Conservation (phyloP, 257 asterid genomes). For the Phtheirospermum japonicum region DNA sequence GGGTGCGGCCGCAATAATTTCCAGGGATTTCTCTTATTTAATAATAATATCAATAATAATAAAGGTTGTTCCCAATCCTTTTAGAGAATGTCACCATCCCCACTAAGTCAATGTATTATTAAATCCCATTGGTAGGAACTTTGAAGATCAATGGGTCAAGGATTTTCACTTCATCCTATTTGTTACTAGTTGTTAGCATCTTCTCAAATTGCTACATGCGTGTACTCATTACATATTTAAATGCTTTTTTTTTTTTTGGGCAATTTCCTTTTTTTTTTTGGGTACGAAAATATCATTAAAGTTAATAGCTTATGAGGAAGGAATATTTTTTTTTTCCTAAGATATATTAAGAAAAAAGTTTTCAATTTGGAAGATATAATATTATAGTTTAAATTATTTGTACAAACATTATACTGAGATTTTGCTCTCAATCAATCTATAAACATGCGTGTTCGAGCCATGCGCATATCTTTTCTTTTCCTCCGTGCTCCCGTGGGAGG, state of each 20-base stretch:
- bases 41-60: background rate
- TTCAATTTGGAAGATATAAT: too few species aligned
- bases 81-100: slow-evolving; percentile 32
- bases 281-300: background rate
- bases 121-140: slow-evolving; percentile 25
- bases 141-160: slow-evolving; percentile 33
- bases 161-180: slow-evolving; percentile 31
- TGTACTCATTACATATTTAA: slow-evolving; percentile 11
- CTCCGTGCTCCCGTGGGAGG: too few species aligned
- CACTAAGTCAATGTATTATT: slow-evolving; percentile 58
- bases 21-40: slow-evolving; percentile 38
- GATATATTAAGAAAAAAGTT: too few species aligned
- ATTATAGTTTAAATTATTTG: background rate
- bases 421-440: too few species aligned
- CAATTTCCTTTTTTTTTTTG: background rate
- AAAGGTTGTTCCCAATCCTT: slow-evolving; percentile 30
- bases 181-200: slow-evolving; percentile 17
- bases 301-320: background rate
- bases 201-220: slow-evolving; percentile 30
- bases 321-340: background rate
- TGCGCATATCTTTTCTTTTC: too few species aligned
- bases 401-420: too few species aligned
- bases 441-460: too few species aligned
- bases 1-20: slow-evolving; percentile 49
- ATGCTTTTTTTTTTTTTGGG: background rate